Evolutionary conservation across 805 yeast genomes (phyloP).

Genomic region (Tetrapisispora iriomotensis): DNA sequence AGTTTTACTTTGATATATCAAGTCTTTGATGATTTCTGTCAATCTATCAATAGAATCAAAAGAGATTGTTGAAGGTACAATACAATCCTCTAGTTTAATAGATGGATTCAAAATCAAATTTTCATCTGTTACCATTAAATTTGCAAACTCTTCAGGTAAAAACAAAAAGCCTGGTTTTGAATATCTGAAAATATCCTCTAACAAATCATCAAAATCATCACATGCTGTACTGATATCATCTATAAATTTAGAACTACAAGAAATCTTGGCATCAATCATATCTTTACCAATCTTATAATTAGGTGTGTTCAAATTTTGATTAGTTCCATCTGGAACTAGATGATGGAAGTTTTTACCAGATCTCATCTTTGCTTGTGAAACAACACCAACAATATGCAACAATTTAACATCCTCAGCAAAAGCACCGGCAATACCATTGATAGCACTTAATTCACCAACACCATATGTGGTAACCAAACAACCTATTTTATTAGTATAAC

Average conservation of each 20-base stretch:
- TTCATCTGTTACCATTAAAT: conserved; percentile 20
- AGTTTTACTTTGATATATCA: conserved; percentile 40
- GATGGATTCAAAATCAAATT: conserved; percentile 15
- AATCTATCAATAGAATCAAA: conserved; percentile 1
- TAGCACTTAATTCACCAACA: conserved; percentile 80
- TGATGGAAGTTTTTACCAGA: conserved; percentile 42
- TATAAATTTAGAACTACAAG: conserved; percentile 48
- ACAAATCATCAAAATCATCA: conserved; percentile 57
- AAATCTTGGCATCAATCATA: conserved; percentile 42
- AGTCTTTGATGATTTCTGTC: conserved; percentile 36
- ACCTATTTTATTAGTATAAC: conserved; percentile 53
- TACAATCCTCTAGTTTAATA: conserved; percentile 4
- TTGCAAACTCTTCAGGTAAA: conserved; percentile 63
- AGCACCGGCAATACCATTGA: conserved; percentile 77
- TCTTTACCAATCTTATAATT: conserved; percentile 59
- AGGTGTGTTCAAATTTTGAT: conserved; percentile 37
- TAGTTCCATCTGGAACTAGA: conserved; percentile 37
- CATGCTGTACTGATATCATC: conserved; percentile 36
- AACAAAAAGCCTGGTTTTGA: conserved; percentile 77
- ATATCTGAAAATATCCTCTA: conserved; percentile 41
- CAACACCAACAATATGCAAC: conserved; percentile 68
- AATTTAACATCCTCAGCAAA: conserved; percentile 74
- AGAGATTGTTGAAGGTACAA: background rate
- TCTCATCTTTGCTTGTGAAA: conserved; percentile 4
- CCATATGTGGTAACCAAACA: conserved; percentile 65